A percentile compares a stretch with the other conserved stretches of the same genome.
phyloP scores from a whole-genome alignment of 2,329 filamentous ascomycete species.

The Alternaria incomplexa region DNA sequence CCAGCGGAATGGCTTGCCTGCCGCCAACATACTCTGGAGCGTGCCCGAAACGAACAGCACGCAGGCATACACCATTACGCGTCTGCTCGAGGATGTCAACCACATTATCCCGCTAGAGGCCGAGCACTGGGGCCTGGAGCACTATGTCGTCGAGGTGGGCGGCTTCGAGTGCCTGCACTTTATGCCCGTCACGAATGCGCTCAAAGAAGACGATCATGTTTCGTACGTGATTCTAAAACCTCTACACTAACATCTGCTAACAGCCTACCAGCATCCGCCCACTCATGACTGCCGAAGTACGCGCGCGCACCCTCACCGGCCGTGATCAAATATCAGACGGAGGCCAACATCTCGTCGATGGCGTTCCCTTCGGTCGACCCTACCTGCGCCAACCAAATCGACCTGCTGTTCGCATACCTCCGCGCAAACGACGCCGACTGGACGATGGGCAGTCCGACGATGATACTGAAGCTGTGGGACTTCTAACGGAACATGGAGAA shows the following conservation, averaged over 20 bases:
- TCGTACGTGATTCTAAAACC: conserved; percentile 60
- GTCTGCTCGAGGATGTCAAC: conserved; percentile 80
- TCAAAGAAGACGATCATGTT: conserved; percentile 85
- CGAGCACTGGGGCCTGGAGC: conserved; percentile 82
- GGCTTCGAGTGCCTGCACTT: conserved; percentile 90
- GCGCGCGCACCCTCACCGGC: conserved; percentile 74
- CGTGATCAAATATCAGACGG: conserved; percentile 80
- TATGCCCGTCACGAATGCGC: conserved; percentile 69
- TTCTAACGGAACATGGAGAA: conserved; percentile 19
- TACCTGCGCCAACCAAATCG: conserved; percentile 67
- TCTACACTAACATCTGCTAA: conserved; percentile 1
- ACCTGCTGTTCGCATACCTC: conserved; percentile 73
- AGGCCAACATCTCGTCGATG: conserved; percentile 83
- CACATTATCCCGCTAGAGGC: conserved; percentile 81
- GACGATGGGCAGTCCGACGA: conserved; percentile 40
- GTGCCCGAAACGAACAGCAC: conserved; percentile 40
- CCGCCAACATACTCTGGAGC: conserved; percentile 48
- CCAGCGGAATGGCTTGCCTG: conserved; percentile 45
- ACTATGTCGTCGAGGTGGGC: conserved; percentile 81
- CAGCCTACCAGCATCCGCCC: conserved; percentile 70
- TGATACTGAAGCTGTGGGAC: conserved; percentile 10
- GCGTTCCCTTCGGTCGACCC: conserved; percentile 80
- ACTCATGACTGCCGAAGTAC: conserved; percentile 75
- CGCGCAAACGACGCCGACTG: conserved; percentile 67
- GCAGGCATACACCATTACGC: conserved; percentile 66